A percentile compares a stretch with the other conserved stretches of the same genome.
These are phyloP conservation scores for Wickerhamomyces chaumierensis DNA, from an alignment of 805 yeast species.

Conservation along the genomic window DNA sequence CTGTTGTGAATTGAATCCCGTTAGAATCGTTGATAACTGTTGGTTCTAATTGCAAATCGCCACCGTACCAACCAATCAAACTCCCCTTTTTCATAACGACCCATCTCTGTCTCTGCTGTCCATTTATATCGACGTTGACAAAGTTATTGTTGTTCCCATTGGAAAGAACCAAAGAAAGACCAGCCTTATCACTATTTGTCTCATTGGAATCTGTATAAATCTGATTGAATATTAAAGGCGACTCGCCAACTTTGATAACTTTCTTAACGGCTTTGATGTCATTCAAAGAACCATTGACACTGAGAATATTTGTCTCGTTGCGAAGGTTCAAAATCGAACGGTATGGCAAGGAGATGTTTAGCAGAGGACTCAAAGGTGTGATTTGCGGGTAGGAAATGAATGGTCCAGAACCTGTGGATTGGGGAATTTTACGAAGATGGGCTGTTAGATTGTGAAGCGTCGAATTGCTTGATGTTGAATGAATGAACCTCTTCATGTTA, in stretches of 20 bases:
- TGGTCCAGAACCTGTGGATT: constrained; percentile 19
- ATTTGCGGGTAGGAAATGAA: constrained; percentile 21
- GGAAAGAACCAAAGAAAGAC: constrained; percentile 9
- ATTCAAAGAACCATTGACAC: constrained; percentile 12
- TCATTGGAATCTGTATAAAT: constrained; percentile 3
- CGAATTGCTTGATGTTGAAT: background rate
- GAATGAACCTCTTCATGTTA: background rate
- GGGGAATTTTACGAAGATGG: constrained; percentile 2
- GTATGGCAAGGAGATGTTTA: constrained; percentile 17
- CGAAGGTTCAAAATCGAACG: constrained; percentile 14
- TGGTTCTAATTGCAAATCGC: constrained; percentile 1
- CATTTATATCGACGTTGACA: constrained; percentile 8
- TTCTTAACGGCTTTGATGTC: constrained; percentile 2
- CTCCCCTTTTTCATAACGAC: constrained; percentile 6
- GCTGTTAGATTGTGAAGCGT: background rate
- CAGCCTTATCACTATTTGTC: constrained; percentile 4
- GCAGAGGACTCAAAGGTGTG: constrained; percentile 17
- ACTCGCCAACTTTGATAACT: constrained; percentile 5
- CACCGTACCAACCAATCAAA: constrained; percentile 14
- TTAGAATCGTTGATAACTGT: no score
- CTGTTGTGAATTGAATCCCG: background rate
- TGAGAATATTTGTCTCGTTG: constrained; percentile 10
- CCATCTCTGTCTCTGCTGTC: constrained; percentile 7
- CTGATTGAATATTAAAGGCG: constrained; percentile 10
- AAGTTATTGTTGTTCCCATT: constrained; percentile 3